Evolutionary conservation across 108 stramenopile species (phyloP).

Genomic region (Ochromonas danica): DNA sequence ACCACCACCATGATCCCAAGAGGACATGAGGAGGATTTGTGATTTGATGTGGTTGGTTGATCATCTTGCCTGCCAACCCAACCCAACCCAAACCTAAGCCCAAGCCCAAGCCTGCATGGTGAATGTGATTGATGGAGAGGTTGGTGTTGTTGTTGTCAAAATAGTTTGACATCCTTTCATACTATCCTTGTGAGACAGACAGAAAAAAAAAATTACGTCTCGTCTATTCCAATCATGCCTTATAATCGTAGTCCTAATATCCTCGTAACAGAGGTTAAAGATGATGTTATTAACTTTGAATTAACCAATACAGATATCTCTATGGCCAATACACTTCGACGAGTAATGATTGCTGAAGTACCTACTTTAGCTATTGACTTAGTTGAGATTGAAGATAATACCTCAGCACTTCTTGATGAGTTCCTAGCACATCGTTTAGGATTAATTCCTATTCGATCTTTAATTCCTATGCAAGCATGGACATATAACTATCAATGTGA

Average conservation of each 20-base stretch:
- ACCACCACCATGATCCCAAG: too few species aligned
- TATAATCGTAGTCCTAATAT: slow-evolving; percentile 34
- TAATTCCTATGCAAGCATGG: slow-evolving; percentile 11
- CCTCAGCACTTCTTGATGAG: slow-evolving; percentile 89
- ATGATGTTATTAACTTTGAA: slow-evolving; percentile 78
- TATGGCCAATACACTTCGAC: slow-evolving; percentile 88
- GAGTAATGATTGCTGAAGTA: slow-evolving; percentile 94
- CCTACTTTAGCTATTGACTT: slow-evolving; percentile 91
- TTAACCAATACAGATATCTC: slow-evolving; percentile 85
- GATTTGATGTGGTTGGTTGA: too few species aligned
- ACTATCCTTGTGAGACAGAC: too few species aligned
- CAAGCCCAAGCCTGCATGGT: too few species aligned
- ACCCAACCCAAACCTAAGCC: too few species aligned
- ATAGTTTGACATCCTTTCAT: too few species aligned
- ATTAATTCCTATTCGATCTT: slow-evolving; percentile 80
- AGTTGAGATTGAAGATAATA: slow-evolving; percentile 87
- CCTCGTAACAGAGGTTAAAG: slow-evolving; percentile 37
- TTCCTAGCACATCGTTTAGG: slow-evolving; percentile 95
- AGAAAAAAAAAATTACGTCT: too few species aligned
- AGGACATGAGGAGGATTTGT: too few species aligned
- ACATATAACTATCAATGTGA: slow-evolving; percentile 44
- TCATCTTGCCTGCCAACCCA: too few species aligned
- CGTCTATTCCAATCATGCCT: too few species aligned
- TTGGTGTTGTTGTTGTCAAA: too few species aligned
- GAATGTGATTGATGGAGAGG: too few species aligned